A percentile compares a stretch with the other conserved stretches of the same genome.
Conservation (phyloP, 306 rosid species). For the Lathyrus aphaca region DNA sequence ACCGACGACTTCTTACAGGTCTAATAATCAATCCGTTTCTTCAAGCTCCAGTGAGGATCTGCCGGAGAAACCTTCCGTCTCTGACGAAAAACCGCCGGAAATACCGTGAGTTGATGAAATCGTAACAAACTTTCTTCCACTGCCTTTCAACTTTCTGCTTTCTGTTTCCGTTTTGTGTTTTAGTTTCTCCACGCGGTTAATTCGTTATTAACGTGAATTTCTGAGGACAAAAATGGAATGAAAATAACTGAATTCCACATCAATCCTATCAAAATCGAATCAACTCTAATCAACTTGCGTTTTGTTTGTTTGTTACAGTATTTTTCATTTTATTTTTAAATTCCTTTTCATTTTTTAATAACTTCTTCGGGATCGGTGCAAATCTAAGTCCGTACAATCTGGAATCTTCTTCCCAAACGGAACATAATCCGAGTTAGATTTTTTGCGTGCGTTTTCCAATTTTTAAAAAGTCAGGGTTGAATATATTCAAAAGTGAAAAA, state of each 20-base stretch:
- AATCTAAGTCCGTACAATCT: conserved; percentile 50
- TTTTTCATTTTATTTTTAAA: conserved; percentile 18
- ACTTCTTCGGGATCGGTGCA: conserved; percentile 40
- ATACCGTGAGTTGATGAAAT: conserved; percentile 78
- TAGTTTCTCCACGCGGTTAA: conserved; percentile 22
- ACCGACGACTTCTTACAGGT: conserved; percentile 27
- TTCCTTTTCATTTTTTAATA: not conserved
- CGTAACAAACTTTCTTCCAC: conserved; percentile 1
- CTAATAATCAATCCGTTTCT: conserved; percentile 70
- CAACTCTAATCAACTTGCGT: conserved; percentile 40
- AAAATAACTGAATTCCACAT: conserved; percentile 36
- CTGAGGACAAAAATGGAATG: conserved; percentile 16
- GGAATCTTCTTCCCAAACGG: conserved; percentile 42
- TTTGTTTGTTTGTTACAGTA: conserved; percentile 40
- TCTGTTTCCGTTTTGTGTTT: not conserved
- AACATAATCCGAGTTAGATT: conserved; percentile 2
- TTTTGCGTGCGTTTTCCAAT: conserved; percentile 45
- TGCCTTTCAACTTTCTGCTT: conserved; percentile 40
- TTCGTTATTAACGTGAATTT: conserved; percentile 40
- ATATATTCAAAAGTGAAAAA: not conserved
- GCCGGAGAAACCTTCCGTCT: conserved; percentile 67
- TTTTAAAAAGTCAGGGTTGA: conserved; percentile 28
- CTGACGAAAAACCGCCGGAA: conserved; percentile 67
- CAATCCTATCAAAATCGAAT: conserved; percentile 46
- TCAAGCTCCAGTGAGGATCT: conserved; percentile 91